Evolutionary conservation across 345 rosid genomes (phyloP), one percentile per base, ranked within the genome.

Genomic region (Linum trigynum): DNA sequence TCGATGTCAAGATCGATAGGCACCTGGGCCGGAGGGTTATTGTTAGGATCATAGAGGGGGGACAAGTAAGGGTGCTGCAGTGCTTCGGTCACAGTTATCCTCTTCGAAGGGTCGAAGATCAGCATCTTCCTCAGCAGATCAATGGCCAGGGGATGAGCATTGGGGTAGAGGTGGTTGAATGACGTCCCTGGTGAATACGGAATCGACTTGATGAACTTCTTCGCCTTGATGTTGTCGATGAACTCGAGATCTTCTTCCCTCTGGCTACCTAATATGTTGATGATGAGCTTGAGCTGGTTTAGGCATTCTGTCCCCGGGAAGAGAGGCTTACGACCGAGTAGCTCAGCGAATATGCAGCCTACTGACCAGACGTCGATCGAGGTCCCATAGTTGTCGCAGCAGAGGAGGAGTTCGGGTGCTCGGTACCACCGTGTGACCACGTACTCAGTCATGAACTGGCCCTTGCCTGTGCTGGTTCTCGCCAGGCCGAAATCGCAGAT

Each of bases 351-450:
- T 50, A 77, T 77, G 63, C 80, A 77, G 7, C 80, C 80, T 0
- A 77, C 77, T 15, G 80, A 77, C 80, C 80, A 77, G 69, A 77
- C 62, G 39, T 77, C 80, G 38, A 77, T 73, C 15, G 80, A 64
- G 2, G 80, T 70, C 35, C 72, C 71, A 35, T 77, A 73, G 58
- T 73, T 69, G 57, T 67, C 71, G 16, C 71, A 66, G 58, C 72
- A 39, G 17, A 77, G 72, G 32, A 77, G 80, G 15, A 77, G 77
- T 57, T 77, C 80, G 1, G 80, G 80, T 43, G 80, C 77, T 14
- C 80, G 74, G 63, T 77, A 77, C 78, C 78, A 74, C 4, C 81
- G 75, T 5, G 81, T 77, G 62, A 71, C 81, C 5, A 77, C 81
- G 55, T 77, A 77, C 38, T 74, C 75, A 2, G 78, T 74, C 74